Evolutionary conservation across 1,139 yeast species (phyloP), one percentile per base, ranked within the genome.

Genomic region (Kodamaea sp.): DNA sequence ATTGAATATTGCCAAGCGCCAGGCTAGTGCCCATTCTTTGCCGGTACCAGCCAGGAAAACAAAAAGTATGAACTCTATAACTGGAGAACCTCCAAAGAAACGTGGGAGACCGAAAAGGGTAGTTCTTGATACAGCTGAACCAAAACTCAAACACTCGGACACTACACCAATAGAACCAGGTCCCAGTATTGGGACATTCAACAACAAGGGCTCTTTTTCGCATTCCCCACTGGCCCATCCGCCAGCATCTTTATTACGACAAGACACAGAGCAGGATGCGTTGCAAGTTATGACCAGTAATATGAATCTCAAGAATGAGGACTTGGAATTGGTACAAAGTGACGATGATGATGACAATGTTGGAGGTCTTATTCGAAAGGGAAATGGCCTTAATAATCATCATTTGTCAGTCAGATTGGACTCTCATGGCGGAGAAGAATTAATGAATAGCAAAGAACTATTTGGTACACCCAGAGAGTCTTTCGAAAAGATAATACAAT

Each of bases 61-160:
- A 11, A 57, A 48, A 35, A 55, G 62, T 28, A 48, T 53, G 30
- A 47, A 46, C 21, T 45, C 57, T 4, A 38, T 35, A 30, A 41
- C 52, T 3, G 54, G 48, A n/a, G 67, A 60, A 30, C 66, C 66
- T 7, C 68, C 73, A 5, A 61, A 57, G 38, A 73, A 70, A 43
- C 53, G 78, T 41, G 78, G 78, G 7, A 51, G 79, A 33, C 78
- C 80, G 3, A 70, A 64, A 50, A 52, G 78, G 39, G 61, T 58
- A 6, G 41, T 61, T 7, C 44, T 66, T 15, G 46, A 54, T 15
- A 47, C 50, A 10, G 43, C 54, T 20, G 53, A 57, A 21, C 70
- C 70, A 2, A 42, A 47, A 2, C 50, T 66, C 27, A 44, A 48
- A 27, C 63, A 59, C 33, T 50, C 59, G 32, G 54, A 64, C 30